Evolutionary conservation across 1,284 basidiomycete species (phyloP), one percentile per base, ranked within the genome.

Genomic region (Ganoderma resinaceum): DNA sequence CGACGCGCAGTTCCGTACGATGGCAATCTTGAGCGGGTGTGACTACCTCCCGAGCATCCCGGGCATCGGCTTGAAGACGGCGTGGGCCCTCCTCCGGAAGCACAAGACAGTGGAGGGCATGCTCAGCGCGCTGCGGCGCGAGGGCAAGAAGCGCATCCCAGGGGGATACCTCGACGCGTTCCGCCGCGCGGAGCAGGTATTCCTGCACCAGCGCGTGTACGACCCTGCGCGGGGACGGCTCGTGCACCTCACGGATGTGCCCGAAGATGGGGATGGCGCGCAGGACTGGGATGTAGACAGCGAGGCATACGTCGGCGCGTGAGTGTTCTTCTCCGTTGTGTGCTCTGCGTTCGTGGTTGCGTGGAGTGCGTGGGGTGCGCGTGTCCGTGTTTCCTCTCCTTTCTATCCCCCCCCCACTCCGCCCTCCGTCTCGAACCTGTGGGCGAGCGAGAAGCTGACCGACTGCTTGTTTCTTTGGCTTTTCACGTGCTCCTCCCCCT

Each of bases 21-120:
- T 98, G 96, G 94, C 97, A 31, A 99, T 99, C 78, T 86, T 99
- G 52, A 95, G 95, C 66, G 98, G 98, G 2, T 99, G 98, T 79
- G 98, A 99, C 80, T 99, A 99, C 79, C 87, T 99, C 26, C 90
- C 96, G 7, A 98, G 95, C 66, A 94, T 99, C 70, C 91, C 91
- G 59, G 97, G 98, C 0, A 86, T 99, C 57, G 98, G 98, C 1
- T 84, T 99, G 75, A 99, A 98, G 85, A 99, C 95, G n/a, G 97
- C 98, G 0, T 94, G 94, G 80, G 80, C 85, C 16, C 81, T 99
- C 67, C 80, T 99, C 71, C 85, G 91, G 75, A 94, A 94, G 78
- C 90, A 94, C 86, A 95, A 93, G 80, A 94, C 94, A 0, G 90
- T 93, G 18, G 95, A 97, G 73, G 94, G 93, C 78, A 95, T 92